Evolutionary conservation across 768 basidiomycete genomes (phyloP).

Genomic region (Exsudoporus frostii): DNA sequence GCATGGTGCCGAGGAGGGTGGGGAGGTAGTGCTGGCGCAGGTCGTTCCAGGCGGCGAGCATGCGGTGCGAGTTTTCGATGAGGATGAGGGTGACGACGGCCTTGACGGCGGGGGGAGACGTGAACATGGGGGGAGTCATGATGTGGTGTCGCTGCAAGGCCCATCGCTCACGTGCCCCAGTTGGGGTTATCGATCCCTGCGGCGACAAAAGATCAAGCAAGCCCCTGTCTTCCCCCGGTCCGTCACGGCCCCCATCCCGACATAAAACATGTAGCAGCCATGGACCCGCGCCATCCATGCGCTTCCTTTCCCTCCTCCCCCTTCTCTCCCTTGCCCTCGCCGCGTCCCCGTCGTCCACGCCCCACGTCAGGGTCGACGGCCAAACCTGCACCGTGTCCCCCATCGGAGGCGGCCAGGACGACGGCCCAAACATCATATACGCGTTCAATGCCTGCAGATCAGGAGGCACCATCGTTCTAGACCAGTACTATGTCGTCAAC

Average conservation of each 20-base stretch:
- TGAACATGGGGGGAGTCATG: conserved; percentile 20
- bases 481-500: conserved; percentile 37
- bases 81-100: conserved; percentile 42
- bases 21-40: conserved; percentile 46
- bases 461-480: conserved; percentile 31
- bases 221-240: not conserved
- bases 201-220: conserved; percentile 1
- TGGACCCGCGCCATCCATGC: too few relatives aligned
- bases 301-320: not conserved
- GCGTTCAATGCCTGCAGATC: conserved; percentile 32
- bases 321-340: conserved; percentile 1
- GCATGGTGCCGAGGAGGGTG: conserved; percentile 41
- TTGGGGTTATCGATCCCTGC: conserved; percentile 21
- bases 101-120: conserved; percentile 11
- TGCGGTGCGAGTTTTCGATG: conserved; percentile 52
- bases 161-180: conserved; percentile 13
- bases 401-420: conserved; percentile 34
- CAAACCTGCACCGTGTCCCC: conserved; percentile 27
- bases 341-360: not conserved
- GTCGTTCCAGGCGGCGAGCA: conserved; percentile 46
- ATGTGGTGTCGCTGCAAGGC: not conserved
- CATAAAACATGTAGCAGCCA: not conserved
- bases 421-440: conserved; percentile 34
- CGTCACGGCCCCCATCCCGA: too few relatives aligned
- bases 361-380: conserved; percentile 3